Evolutionary conservation across 305 asterid genomes (phyloP).

Genomic region (Salvia sclarea): DNA sequence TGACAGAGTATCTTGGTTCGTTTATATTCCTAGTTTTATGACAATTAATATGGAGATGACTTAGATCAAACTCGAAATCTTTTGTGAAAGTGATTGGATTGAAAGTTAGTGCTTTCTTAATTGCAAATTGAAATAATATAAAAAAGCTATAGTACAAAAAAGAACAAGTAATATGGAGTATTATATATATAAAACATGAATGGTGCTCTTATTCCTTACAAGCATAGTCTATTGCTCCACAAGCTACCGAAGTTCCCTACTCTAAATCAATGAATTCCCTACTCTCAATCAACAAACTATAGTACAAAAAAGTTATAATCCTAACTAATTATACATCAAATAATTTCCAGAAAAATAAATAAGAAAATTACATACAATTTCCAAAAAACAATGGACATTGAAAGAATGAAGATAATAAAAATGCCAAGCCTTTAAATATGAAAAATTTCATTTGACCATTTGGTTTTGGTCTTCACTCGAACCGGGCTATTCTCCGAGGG

Average conservation of each 20-base stretch:
- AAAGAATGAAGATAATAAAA: neutral
- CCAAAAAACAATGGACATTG: neutral
- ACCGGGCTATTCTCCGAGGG: neutral
- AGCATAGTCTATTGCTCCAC: conserved; percentile 39
- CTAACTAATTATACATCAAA: conserved; percentile 2
- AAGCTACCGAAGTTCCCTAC: conserved; percentile 27
- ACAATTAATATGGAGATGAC: neutral
- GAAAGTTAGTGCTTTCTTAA: neutral
- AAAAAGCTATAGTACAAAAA: too few relatives aligned
- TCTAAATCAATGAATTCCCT: neutral
- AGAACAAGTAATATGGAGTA: neutral
- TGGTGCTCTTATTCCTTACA: conserved; percentile 38
- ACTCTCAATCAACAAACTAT: conserved; percentile 3
- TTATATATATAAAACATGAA: neutral
- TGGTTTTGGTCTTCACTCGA: neutral
- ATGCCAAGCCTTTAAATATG: neutral
- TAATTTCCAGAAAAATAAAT: neutral
- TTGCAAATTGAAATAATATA: too few relatives aligned
- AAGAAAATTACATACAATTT: neutral
- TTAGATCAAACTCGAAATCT: conserved; percentile 5
- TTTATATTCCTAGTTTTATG: neutral
- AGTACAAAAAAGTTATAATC: neutral
- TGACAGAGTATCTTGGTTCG: neutral
- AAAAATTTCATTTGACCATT: neutral
- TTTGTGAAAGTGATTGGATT: conserved; percentile 1